Base-by-base conservation (phyloP, 2,329 filamentous ascomycete species). In the Ophiocordyceps camponoti-rufipedis region DNA sequence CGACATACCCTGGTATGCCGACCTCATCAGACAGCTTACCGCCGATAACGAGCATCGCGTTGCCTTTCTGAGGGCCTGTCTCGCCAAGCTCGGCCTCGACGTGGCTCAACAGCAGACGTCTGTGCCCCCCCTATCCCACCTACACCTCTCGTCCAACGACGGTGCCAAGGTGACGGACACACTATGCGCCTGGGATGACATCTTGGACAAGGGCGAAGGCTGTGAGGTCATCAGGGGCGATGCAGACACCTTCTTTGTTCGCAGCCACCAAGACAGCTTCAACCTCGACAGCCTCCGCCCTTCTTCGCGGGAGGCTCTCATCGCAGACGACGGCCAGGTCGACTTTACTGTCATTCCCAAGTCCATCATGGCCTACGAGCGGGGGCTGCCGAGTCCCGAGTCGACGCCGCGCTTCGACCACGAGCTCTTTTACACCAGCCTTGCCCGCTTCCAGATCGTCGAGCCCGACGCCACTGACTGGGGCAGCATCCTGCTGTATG, bases 321-420 rank as follows among this genome's bases (percentile, higher is more conserved):
- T 50, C 4, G 58, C 61, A 3, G 62, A 66, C 28, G 72, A 79
- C 47, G 77, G 75, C 52, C 78, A 85, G 50, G 60, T 83, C 51
- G 84, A 94, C 58, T 88, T 89, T 67, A 75, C 77, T 52, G 70
- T 75, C 39, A 64, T 89, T 28, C 64, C 79, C 43, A 94, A 94
- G 62, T 73, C 68, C 14, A 70, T 98, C 19, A 67, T 88, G 5
- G 67, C 82, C 0, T 85, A 95, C 53, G 78, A 85, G 38, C 66
- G 70, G 4, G 64, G 64, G 1, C 74, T 80, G 50, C 88, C 89
- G 0, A 69, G 76, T 6, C 69, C 70, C 4, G 82, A 83, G 55
- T 71, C 81, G 44, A 94, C 87, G 0, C 87, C 88, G 0, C 80
- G 80, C 53, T 96, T 96, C 64, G 84, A 93, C 54, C 87, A 95